A percentile compares a stretch with the other conserved stretches of the same genome.
phyloP scores from a whole-genome alignment of 106 monocot genomes.

The Dioscorea zingiberensis region DNA sequence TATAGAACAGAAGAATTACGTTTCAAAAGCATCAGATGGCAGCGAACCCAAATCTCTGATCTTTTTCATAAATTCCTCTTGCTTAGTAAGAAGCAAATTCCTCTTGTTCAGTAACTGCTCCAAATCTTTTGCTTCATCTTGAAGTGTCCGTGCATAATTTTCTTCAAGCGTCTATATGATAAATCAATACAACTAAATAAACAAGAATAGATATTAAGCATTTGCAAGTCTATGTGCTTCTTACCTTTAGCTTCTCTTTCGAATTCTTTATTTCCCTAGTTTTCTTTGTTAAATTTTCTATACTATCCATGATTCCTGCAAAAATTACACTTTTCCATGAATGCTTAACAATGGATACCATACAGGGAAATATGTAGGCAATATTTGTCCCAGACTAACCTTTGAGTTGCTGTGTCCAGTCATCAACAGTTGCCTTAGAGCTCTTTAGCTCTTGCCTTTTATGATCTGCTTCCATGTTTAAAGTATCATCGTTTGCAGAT shows the following conservation, averaged over 20 bases:
- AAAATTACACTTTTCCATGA: background rate
- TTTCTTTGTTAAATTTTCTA: conserved; percentile 46
- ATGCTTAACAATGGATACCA: background rate
- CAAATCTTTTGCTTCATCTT: conserved; percentile 86
- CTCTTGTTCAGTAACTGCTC: conserved; percentile 80
- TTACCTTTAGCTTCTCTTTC: conserved; percentile 67
- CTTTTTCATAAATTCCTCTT: conserved; percentile 85
- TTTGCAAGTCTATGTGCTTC: background rate
- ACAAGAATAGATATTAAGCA: background rate
- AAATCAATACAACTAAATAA: conserved; percentile 4
- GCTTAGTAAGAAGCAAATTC: conserved; percentile 70
- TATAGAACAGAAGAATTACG: conserved; percentile 27
- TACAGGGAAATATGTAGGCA: background rate
- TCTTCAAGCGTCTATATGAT: conserved; percentile 61
- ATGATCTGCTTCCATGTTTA: conserved; percentile 45
- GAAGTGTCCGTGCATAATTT: conserved; percentile 57
- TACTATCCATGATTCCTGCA: conserved; percentile 37
- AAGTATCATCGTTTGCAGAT: conserved; percentile 58
- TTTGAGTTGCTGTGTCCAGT: conserved; percentile 71
- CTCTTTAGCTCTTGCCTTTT: conserved; percentile 64
- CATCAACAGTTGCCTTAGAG: conserved; percentile 48
- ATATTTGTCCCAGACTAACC: conserved; percentile 15
- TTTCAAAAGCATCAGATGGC: conserved; percentile 97
- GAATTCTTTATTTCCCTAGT: conserved; percentile 41
- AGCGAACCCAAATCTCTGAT: conserved; percentile 94